A percentile compares a stretch with the other conserved stretches of the same genome.
Evolutionary conservation across 2,329 filamentous ascomycete genomes (phyloP).

Genomic region (Juglanconis sp.): DNA sequence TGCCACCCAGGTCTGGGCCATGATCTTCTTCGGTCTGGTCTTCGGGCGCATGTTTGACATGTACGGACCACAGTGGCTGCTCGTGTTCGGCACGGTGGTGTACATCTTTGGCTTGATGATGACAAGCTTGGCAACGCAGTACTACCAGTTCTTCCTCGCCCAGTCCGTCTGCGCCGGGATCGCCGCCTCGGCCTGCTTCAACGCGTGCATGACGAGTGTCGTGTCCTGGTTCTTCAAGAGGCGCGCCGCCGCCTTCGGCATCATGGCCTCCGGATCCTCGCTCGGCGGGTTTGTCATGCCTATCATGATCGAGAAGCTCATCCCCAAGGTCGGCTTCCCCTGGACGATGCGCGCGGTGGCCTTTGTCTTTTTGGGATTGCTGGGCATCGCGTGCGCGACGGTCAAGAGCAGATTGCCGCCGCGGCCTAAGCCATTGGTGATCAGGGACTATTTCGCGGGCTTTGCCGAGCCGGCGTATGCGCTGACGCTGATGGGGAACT

Average conservation of each 20-base stretch:
- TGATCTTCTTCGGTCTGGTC: slow-evolving; percentile 43
- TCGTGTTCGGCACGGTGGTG: slow-evolving; percentile 48
- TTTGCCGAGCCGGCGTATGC: slow-evolving; percentile 45
- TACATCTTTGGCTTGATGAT: slow-evolving; percentile 61
- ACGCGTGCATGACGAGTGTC: slow-evolving; percentile 31
- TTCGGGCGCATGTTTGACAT: slow-evolving; percentile 50
- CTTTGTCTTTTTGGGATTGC: slow-evolving; percentile 34
- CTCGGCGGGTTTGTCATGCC: slow-evolving; percentile 53
- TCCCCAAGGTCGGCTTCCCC: slow-evolving; percentile 41
- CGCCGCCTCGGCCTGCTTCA: slow-evolving; percentile 34
- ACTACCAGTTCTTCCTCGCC: slow-evolving; percentile 39
- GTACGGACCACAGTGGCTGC: slow-evolving; percentile 55
- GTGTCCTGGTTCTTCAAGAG: slow-evolving; percentile 46
- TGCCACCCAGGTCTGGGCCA: slow-evolving; percentile 45
- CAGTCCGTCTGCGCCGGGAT: slow-evolving; percentile 33
- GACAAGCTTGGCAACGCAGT: slow-evolving; percentile 44
- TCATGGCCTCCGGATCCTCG: slow-evolving; percentile 46
- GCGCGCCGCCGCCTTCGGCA: slow-evolving; percentile 45
- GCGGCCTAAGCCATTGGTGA: slow-evolving; percentile 35
- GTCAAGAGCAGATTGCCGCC: slow-evolving; percentile 35
- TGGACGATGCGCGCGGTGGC: slow-evolving; percentile 37
- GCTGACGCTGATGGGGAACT: slow-evolving; percentile 42
- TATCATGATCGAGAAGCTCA: slow-evolving; percentile 52
- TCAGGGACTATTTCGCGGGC: slow-evolving; percentile 44
- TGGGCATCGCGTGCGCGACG: slow-evolving; percentile 27